These are phyloP conservation scores for Amaranthus hypochondriacus DNA, from an alignment of 148 eudicot species.

Conservation along the genomic window DNA sequence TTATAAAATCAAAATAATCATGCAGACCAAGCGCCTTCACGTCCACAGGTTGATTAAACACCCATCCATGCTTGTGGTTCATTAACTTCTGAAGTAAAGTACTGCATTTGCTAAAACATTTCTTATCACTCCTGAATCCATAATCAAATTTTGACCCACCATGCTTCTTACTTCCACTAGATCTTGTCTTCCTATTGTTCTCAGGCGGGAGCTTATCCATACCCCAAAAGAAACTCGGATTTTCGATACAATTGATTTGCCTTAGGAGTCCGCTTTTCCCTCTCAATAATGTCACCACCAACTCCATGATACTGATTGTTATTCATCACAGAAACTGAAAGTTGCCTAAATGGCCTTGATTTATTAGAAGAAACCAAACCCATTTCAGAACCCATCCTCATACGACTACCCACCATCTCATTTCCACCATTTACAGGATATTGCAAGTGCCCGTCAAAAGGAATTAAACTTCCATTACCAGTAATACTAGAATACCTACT, in stretches of 20 bases:
- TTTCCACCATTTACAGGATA: constrained; percentile 31
- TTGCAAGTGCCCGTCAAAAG: constrained; percentile 31
- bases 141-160: constrained; percentile 36
- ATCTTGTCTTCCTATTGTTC: constrained; percentile 55
- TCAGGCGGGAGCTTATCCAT: constrained; percentile 74
- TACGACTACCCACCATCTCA: constrained; percentile 22
- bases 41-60: constrained; percentile 77
- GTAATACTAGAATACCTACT: constrained; percentile 26
- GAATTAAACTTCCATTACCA: constrained; percentile 20
- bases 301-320: constrained; percentile 27
- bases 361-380: constrained; percentile 36
- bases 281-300: constrained; percentile 49
- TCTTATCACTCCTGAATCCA: constrained; percentile 49
- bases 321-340: constrained; percentile 53
- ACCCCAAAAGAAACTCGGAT: constrained; percentile 73
- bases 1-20: constrained; percentile 79
- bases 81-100: constrained; percentile 64
- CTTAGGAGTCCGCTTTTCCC: constrained; percentile 91
- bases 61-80: constrained; percentile 89
- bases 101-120: constrained; percentile 53
- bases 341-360: constrained; percentile 46
- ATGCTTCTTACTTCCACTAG: constrained; percentile 33
- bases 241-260: constrained; percentile 70
- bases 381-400: constrained; percentile 39
- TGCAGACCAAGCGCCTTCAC: constrained; percentile 56